A percentile compares a stretch with the other conserved stretches of the same genome.
These are phyloP conservation scores for Kalanchoe fedtschenkoi DNA, from an alignment of 164 flowering plant genomes.

Conservation along the genomic window DNA sequence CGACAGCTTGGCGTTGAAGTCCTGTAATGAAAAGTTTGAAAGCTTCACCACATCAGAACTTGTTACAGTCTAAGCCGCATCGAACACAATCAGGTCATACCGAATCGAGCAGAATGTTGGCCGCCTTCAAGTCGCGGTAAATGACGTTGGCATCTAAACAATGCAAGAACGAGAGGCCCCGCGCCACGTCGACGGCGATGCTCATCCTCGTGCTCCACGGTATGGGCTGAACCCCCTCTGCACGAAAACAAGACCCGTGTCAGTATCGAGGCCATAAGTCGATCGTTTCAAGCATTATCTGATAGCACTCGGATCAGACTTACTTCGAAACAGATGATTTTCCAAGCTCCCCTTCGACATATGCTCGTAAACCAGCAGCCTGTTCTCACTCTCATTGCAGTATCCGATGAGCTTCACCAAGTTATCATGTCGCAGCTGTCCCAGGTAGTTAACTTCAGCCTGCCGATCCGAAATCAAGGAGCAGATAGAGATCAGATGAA, in stretches of 20 bases:
- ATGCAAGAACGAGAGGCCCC: conserved; percentile 61
- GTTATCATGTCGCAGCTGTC: conserved; percentile 57
- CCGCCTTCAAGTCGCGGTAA: conserved; percentile 68
- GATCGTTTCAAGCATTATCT: neutral
- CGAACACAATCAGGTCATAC: conserved; percentile 20
- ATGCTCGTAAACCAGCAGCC: conserved; percentile 72
- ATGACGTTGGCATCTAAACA: conserved; percentile 50
- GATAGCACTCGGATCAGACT: neutral
- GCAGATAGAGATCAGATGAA: neutral
- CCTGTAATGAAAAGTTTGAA: conserved; percentile 19
- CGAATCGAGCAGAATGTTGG: conserved; percentile 73
- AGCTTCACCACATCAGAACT: neutral
- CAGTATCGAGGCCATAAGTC: neutral
- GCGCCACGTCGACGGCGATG: conserved; percentile 55
- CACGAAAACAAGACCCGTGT: conserved; percentile 5
- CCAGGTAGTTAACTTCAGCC: conserved; percentile 69
- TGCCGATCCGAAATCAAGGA: conserved; percentile 15
- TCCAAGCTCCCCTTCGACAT: conserved; percentile 85
- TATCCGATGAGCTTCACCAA: conserved; percentile 66
- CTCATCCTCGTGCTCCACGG: conserved; percentile 47
- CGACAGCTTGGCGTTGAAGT: conserved; percentile 71
- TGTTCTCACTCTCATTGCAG: conserved; percentile 48
- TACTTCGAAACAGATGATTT: conserved; percentile 82
- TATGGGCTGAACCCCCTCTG: conserved; percentile 58
- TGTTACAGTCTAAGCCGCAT: neutral